Conservation (phyloP, 768 basidiomycete genomes). For the Trametes elegans region DNA sequence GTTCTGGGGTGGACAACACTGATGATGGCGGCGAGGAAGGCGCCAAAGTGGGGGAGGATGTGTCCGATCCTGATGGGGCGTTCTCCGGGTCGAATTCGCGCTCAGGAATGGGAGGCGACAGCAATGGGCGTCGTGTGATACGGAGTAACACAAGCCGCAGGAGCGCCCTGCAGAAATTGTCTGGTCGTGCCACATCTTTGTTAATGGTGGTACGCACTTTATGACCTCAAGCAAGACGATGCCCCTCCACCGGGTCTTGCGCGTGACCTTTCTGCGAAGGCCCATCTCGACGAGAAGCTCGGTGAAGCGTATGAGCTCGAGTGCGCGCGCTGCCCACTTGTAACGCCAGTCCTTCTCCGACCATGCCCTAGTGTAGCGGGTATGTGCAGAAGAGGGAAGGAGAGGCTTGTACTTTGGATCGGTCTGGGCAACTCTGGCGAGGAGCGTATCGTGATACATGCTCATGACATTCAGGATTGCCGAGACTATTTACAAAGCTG, state of each 20-base stretch:
- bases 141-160: slow-evolving; percentile 73
- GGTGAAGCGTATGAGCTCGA: slow-evolving; percentile 76
- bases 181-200: background rate
- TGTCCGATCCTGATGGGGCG: slow-evolving; percentile 50
- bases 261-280: slow-evolving; percentile 65
- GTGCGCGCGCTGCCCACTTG: slow-evolving; percentile 71
- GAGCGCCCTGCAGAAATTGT: slow-evolving; percentile 50
- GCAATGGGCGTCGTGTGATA: slow-evolving; percentile 72
- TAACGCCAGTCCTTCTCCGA: slow-evolving; percentile 65
- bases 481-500: slow-evolving; percentile 58
- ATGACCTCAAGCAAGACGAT: slow-evolving; percentile 75
- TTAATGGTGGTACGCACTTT: slow-evolving; percentile 57
- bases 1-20: slow-evolving; percentile 66
- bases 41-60: slow-evolving; percentile 59
- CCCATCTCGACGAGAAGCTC: slow-evolving; percentile 92
- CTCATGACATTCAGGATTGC: slow-evolving; percentile 84
- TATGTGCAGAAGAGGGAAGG: slow-evolving; percentile 73
- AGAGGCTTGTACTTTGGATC: slow-evolving; percentile 73
- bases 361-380: slow-evolving; percentile 91
- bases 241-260: slow-evolving; percentile 67
- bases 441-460: slow-evolving; percentile 94
- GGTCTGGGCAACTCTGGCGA: slow-evolving; percentile 59
- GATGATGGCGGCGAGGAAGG: slow-evolving; percentile 58
- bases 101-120: slow-evolving; percentile 80
- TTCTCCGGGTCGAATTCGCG: slow-evolving; percentile 81